Percentiles rank a stretch among this genome's conserved stretches.
Conservation (phyloP, 1,139 yeast genomes). For the Yamadazyma dendronema region DNA sequence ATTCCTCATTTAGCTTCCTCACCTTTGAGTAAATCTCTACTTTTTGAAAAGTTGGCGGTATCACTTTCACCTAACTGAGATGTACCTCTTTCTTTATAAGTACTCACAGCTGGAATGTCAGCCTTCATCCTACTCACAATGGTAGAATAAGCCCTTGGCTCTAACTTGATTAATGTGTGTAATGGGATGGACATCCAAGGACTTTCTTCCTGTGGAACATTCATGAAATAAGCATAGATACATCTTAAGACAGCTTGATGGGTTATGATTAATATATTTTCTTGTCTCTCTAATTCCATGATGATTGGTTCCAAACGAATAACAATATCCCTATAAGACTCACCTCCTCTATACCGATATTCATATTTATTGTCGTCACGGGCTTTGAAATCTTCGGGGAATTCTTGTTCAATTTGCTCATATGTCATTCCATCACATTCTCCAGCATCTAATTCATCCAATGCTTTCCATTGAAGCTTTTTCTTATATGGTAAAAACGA, state of each 20-base stretch:
- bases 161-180: conserved; percentile 89
- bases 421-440: conserved; percentile 96
- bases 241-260: conserved; percentile 98
- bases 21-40: conserved; percentile 41
- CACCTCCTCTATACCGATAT: conserved; percentile 96
- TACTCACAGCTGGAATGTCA: conserved; percentile 95
- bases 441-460: conserved; percentile 97
- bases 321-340: conserved; percentile 92
- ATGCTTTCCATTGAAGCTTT: conserved; percentile 91
- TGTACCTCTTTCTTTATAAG: conserved; percentile 93
- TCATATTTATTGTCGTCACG: conserved; percentile 95
- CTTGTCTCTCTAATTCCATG: conserved; percentile 97
- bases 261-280: conserved; percentile 89
- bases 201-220: conserved; percentile 93
- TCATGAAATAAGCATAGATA: conserved; percentile 96
- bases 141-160: conserved; percentile 91
- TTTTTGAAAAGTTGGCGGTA: conserved; percentile 27
- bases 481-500: conserved; percentile 72
- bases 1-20: conserved; percentile 11
- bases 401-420: conserved; percentile 71
- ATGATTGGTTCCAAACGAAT: conserved; percentile 93
- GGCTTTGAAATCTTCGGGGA: conserved; percentile 94
- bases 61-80: conserved; percentile 66
- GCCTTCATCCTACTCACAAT: conserved; percentile 87
- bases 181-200: conserved; percentile 99